Evolutionary conservation across 1,284 basidiomycete species (phyloP).

Genomic region (Trametes versicolor): DNA sequence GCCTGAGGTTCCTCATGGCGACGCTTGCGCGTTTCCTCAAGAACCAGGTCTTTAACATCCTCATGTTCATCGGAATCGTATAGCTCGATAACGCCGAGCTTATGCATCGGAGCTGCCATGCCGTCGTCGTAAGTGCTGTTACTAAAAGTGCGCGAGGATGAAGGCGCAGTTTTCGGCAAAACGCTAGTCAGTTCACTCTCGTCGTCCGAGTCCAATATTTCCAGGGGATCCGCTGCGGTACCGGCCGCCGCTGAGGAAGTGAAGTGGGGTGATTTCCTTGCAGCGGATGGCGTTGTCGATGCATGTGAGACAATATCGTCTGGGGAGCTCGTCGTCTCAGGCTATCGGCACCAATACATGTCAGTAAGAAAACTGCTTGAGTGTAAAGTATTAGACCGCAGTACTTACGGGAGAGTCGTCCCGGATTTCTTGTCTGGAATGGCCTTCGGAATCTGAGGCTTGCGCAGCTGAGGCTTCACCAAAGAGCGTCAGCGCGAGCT

Average conservation of each 20-base stretch:
- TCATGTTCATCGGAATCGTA: not conserved
- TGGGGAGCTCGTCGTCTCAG: too few species aligned
- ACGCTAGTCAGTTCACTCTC: not conserved
- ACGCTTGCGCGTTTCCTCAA: not conserved
- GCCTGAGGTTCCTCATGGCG: not conserved
- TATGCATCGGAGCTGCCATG: not conserved
- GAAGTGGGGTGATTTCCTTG: not conserved
- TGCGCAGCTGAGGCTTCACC: not conserved
- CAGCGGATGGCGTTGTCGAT: too few species aligned
- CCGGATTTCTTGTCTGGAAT: too few species aligned
- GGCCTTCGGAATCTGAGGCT: not conserved
- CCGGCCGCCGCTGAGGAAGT: not conserved
- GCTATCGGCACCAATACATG: too few species aligned
- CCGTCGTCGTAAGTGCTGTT: not conserved
- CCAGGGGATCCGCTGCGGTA: not conserved
- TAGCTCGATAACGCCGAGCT: not conserved
- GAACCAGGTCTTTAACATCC: not conserved
- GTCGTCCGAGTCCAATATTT: constrained; percentile 3
- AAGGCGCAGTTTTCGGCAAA: not conserved
- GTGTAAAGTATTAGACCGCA: too few species aligned
- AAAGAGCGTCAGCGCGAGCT: not conserved
- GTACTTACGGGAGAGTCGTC: too few species aligned
- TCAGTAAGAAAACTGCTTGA: too few species aligned
- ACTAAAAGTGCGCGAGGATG: not conserved
- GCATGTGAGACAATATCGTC: too few species aligned